phyloP scores from a whole-genome alignment of 2,329 filamentous ascomycete species.

The Ceratocystis huliohia region DNA sequence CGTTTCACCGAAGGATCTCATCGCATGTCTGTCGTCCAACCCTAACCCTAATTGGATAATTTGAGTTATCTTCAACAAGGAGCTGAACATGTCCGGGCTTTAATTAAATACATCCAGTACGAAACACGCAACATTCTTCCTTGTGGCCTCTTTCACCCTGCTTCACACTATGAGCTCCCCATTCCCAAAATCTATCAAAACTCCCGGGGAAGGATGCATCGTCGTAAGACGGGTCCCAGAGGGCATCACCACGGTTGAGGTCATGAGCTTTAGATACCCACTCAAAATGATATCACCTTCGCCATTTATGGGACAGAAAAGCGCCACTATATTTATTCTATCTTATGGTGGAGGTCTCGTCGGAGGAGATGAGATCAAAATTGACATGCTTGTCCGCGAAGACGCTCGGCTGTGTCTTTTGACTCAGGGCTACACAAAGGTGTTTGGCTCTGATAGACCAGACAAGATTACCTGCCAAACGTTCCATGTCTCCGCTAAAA shows the following conservation, averaged over 20 bases:
- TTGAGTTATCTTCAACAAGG: too few relatives aligned
- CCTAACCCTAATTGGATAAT: not conserved
- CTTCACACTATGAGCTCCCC: conserved; percentile 45
- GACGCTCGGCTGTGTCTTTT: conserved; percentile 54
- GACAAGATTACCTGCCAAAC: conserved; percentile 46
- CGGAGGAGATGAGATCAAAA: conserved; percentile 67
- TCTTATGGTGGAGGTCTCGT: conserved; percentile 93
- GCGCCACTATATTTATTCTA: conserved; percentile 73
- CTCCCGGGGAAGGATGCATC: conserved; percentile 66
- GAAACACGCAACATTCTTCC: not conserved
- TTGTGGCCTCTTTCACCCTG: not conserved
- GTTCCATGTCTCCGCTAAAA: conserved; percentile 39
- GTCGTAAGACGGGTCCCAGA: conserved; percentile 61
- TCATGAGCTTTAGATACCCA: conserved; percentile 81
- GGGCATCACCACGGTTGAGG: conserved; percentile 55
- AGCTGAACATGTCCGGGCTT: too few relatives aligned
- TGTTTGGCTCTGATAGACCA: conserved; percentile 64
- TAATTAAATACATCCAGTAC: too few relatives aligned
- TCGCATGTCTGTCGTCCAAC: not conserved
- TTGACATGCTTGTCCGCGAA: conserved; percentile 53
- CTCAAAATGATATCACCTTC: conserved; percentile 82
- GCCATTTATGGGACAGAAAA: conserved; percentile 48
- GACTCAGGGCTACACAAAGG: conserved; percentile 78
- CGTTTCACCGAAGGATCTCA: not conserved
- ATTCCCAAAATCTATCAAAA: conserved; percentile 60